Conservation (phyloP, 257 asterid species). For the Rhazya stricta region DNA sequence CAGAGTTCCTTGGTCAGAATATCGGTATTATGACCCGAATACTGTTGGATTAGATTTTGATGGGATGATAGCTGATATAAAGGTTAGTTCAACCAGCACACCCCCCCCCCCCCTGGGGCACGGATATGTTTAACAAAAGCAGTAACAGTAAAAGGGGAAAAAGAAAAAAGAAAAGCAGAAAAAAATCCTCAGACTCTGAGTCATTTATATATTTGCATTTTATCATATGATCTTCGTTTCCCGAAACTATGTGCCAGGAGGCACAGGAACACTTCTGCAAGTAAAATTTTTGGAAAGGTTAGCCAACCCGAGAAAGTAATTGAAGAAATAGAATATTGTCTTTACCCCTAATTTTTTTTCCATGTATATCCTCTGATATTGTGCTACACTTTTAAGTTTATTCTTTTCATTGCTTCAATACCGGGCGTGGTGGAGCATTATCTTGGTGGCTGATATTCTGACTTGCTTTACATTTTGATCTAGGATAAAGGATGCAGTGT, state of each 20-base stretch:
- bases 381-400: not conserved
- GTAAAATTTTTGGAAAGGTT: not conserved
- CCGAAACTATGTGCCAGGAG: not conserved
- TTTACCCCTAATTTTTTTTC: not conserved
- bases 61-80: slow-evolving; percentile 95
- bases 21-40: slow-evolving; percentile 83
- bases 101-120: not conserved
- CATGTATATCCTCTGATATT: not conserved
- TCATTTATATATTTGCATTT: not conserved
- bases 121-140: too few relatives aligned
- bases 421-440: not conserved
- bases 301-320: not conserved
- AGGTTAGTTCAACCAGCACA: slow-evolving; percentile 40
- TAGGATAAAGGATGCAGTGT: not conserved
- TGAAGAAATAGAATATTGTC: not conserved
- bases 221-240: not conserved
- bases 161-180: too few relatives aligned
- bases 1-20: slow-evolving; percentile 90
- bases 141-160: too few relatives aligned
- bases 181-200: not conserved
- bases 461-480: not conserved
- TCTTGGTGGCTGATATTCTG: not conserved
- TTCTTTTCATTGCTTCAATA: not conserved
- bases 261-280: not conserved
- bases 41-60: slow-evolving; percentile 94